Evolutionary conservation across 2,329 filamentous ascomycete species (phyloP).

Genomic region (Aspergillus sp.): DNA sequence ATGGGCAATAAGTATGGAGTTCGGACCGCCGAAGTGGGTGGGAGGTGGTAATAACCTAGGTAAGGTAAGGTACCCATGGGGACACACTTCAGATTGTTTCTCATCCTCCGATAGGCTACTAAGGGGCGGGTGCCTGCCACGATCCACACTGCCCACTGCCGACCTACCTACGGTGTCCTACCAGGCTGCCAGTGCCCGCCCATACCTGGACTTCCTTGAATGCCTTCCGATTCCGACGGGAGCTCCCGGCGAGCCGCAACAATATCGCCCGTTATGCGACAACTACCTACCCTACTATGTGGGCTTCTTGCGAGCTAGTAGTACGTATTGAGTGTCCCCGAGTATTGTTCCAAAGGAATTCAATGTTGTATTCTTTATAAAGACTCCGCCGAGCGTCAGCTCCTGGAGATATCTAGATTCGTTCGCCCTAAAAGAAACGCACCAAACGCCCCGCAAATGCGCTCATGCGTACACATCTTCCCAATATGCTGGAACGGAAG

Average conservation of each 20-base stretch:
- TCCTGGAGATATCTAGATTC: not conserved
- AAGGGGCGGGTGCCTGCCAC: not conserved
- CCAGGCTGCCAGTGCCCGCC: no score
- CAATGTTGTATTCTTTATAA: not conserved
- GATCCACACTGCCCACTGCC: not conserved
- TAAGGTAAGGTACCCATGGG: no score
- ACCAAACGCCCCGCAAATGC: constrained; percentile 16
- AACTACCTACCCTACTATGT: not conserved
- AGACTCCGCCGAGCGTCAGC: not conserved
- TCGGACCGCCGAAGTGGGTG: no score
- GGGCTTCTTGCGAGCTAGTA: not conserved
- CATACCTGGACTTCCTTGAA: no score
- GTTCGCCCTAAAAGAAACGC: not conserved
- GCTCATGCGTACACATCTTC: constrained; percentile 9
- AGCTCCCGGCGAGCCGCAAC: no score
- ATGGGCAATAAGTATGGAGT: not conserved
- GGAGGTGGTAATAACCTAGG: no score
- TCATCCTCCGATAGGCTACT: not conserved
- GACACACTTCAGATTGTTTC: not conserved
- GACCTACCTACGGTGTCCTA: no score
- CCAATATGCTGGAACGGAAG: constrained; percentile 1
- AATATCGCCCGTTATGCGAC: not conserved
- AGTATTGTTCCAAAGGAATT: not conserved
- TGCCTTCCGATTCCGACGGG: no score
- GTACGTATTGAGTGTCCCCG: not conserved